These are phyloP conservation scores for Litsea cubeba DNA, from an alignment of 164 flowering plant species.

Conservation along the genomic window DNA sequence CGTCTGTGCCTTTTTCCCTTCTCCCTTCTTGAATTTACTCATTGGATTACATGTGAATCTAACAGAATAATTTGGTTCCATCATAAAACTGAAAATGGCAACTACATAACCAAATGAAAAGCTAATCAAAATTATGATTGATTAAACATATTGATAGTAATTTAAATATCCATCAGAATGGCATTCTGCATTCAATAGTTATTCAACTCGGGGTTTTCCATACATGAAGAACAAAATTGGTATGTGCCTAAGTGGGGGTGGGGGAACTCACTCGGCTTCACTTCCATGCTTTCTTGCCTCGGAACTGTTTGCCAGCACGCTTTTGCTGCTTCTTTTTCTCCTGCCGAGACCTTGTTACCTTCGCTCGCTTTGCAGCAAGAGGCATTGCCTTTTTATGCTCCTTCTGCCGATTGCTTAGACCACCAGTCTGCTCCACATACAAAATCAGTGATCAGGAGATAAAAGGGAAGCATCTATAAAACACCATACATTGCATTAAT, in stretches of 20 bases:
- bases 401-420: constrained; percentile 70
- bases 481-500: neutral
- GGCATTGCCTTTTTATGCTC: constrained; percentile 87
- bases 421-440: constrained; percentile 58
- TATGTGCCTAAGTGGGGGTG: neutral
- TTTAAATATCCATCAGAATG: neutral
- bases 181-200: neutral
- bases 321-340: constrained; percentile 45
- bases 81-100: neutral
- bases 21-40: neutral
- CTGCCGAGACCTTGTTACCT: constrained; percentile 44
- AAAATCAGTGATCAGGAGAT: neutral
- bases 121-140: neutral
- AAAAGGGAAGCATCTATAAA: neutral
- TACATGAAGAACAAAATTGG: neutral
- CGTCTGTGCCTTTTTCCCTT: too few species aligned
- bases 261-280: constrained; percentile 12
- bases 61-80: neutral
- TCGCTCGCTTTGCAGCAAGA: constrained; percentile 62
- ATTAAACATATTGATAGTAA: too few species aligned
- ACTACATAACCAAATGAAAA: neutral
- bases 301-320: constrained; percentile 65
- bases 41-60: neutral
- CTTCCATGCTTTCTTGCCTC: constrained; percentile 87
- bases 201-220: neutral